Evolutionary conservation across 371 early-diverging fungal species (phyloP).

Genomic region (Gilbertella persicaria): DNA sequence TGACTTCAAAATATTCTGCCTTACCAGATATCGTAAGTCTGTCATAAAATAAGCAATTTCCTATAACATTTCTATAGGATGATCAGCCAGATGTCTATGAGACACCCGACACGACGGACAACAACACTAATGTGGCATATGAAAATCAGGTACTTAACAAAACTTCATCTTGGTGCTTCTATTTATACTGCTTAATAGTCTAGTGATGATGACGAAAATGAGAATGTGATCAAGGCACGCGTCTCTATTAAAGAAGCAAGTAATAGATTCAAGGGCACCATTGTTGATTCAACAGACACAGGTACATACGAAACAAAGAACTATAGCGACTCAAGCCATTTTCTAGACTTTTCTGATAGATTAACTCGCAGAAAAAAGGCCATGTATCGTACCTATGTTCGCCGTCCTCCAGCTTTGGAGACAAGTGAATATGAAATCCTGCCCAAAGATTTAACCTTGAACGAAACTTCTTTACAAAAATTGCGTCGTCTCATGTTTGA

Average conservation of each 20-base stretch:
- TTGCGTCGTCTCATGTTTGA: slow-evolving; percentile 81
- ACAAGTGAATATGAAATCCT: slow-evolving; percentile 66
- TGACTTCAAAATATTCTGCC: slow-evolving; percentile 69
- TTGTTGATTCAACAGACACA: slow-evolving; percentile 46
- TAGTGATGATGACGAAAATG: slow-evolving; percentile 59
- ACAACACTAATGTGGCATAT: slow-evolving; percentile 44
- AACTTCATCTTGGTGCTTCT: neutral
- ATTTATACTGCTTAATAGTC: slow-evolving; percentile 23
- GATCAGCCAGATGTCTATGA: slow-evolving; percentile 88
- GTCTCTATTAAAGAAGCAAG: slow-evolving; percentile 64
- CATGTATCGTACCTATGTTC: slow-evolving; percentile 66
- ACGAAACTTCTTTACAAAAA: slow-evolving; percentile 77
- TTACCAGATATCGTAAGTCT: slow-evolving; percentile 68
- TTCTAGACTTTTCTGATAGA: slow-evolving; percentile 70
- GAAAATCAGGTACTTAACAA: slow-evolving; percentile 56
- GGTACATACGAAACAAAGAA: slow-evolving; percentile 28
- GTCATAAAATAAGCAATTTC: neutral
- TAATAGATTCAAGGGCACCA: slow-evolving; percentile 53
- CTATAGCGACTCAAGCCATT: neutral
- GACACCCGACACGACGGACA: slow-evolving; percentile 67
- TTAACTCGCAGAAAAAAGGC: slow-evolving; percentile 64
- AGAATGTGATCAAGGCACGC: slow-evolving; percentile 57
- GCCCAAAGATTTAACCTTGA: slow-evolving; percentile 55
- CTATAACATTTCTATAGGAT: slow-evolving; percentile 46
- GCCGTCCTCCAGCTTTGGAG: slow-evolving; percentile 58